phyloP scores from a whole-genome alignment of 768 basidiomycete species.

The Porphyrellus cyaneotinctus region DNA sequence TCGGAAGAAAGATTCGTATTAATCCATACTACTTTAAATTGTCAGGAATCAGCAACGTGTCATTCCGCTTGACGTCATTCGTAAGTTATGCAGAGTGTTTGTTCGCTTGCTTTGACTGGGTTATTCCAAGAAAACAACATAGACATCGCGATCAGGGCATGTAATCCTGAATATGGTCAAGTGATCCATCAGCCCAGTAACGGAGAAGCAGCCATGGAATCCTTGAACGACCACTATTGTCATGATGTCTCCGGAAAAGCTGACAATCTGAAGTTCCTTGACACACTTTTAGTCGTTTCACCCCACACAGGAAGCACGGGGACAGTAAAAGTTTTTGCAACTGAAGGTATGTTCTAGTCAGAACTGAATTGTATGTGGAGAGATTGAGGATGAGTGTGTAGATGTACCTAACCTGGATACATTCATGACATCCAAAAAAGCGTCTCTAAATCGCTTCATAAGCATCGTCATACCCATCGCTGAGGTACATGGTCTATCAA shows the following conservation, averaged over 20 bases:
- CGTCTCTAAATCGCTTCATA: neutral
- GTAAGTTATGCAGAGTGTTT: neutral
- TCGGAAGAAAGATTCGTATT: neutral
- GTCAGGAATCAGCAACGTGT: constrained; percentile 48
- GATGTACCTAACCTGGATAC: neutral
- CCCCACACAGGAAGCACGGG: neutral
- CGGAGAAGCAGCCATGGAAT: neutral
- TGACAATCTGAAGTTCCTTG: neutral
- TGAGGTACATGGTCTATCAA: neutral
- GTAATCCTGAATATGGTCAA: neutral
- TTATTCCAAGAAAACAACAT: neutral
- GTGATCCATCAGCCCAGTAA: neutral
- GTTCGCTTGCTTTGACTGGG: neutral
- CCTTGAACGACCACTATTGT: neutral
- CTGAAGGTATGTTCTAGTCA: neutral
- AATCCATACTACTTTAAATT: neutral
- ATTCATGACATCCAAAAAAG: neutral
- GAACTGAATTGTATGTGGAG: neutral
- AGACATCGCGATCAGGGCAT: neutral
- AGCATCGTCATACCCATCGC: neutral
- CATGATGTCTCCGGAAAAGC: neutral
- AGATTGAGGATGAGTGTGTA: neutral
- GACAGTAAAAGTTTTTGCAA: neutral
- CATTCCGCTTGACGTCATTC: constrained; percentile 41
- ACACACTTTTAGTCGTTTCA: neutral